A percentile compares a stretch with the other conserved stretches of the same genome.
Conservation (phyloP, 345 rosid genomes). For the Eucalyptus sp. region DNA sequence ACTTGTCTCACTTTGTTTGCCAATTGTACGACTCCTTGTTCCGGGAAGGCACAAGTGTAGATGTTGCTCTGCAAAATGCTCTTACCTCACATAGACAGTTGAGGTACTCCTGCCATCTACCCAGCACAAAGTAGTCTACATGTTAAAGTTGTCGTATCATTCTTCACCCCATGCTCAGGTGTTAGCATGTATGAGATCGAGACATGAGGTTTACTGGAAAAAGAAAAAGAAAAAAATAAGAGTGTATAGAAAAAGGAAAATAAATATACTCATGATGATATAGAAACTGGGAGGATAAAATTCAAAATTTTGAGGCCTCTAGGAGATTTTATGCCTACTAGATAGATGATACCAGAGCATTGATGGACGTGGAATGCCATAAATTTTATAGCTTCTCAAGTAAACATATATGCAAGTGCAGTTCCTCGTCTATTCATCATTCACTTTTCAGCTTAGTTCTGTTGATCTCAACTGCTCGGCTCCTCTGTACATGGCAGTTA, state of each 20-base stretch:
- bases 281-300: neutral
- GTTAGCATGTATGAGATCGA: neutral
- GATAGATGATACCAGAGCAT: slow-evolving; percentile 7
- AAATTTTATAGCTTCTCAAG: neutral
- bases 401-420: slow-evolving; percentile 13
- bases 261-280: neutral
- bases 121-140: slow-evolving; percentile 20
- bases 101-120: slow-evolving; percentile 80
- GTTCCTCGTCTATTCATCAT: neutral
- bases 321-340: neutral
- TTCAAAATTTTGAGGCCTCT: slow-evolving; percentile 33
- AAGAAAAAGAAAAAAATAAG: neutral
- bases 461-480: neutral
- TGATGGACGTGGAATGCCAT: neutral
- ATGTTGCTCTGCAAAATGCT: slow-evolving; percentile 55
- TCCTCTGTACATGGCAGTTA: neutral
- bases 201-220: neutral
- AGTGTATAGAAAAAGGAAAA: neutral
- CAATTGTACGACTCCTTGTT: slow-evolving; percentile 56
- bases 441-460: neutral
- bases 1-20: slow-evolving; percentile 60
- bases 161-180: neutral
- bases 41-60: slow-evolving; percentile 61
- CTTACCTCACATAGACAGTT: slow-evolving; percentile 58
- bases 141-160: neutral